phyloP scores from a whole-genome alignment of 2,329 filamentous ascomycete species.

The Aureobasidium lini region DNA sequence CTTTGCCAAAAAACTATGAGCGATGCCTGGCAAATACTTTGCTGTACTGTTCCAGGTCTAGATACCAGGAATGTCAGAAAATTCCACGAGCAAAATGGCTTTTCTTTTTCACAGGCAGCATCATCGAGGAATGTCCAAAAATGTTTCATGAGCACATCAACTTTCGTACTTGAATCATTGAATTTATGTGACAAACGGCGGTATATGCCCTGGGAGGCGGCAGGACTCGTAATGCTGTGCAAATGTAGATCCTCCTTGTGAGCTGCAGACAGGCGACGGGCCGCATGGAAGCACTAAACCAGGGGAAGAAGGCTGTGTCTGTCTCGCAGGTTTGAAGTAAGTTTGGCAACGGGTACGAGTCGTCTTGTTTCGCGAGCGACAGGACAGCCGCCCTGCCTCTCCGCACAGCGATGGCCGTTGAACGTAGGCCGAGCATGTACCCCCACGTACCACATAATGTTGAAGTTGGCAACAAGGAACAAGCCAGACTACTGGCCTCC shows the following conservation, averaged over 20 bases:
- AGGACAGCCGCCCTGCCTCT: background rate
- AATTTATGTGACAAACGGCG: background rate
- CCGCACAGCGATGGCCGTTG: background rate
- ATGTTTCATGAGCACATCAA: conserved; percentile 25
- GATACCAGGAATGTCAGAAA: conserved; percentile 14
- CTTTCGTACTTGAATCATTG: background rate
- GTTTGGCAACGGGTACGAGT: conserved; percentile 8
- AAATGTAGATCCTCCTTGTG: background rate
- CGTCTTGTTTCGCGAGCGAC: background rate
- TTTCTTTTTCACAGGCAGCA: conserved; percentile 10
- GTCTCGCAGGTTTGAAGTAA: background rate
- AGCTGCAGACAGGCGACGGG: background rate
- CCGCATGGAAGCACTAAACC: background rate
- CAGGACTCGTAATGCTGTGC: background rate
- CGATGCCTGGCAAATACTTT: conserved; percentile 14
- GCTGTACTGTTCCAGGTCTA: conserved; percentile 13
- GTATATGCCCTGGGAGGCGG: background rate
- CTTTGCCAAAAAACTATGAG: conserved; percentile 14
- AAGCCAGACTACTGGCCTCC: background rate
- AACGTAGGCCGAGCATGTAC: conserved; percentile 1
- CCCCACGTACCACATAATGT: background rate
- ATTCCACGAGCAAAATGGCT: conserved; percentile 13
- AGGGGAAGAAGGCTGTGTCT: conserved; percentile 10
- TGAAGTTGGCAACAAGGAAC: background rate
- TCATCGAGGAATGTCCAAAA: conserved; percentile 59